phyloP scores from a whole-genome alignment of 768 basidiomycete species.

The Boletellus ananas region DNA sequence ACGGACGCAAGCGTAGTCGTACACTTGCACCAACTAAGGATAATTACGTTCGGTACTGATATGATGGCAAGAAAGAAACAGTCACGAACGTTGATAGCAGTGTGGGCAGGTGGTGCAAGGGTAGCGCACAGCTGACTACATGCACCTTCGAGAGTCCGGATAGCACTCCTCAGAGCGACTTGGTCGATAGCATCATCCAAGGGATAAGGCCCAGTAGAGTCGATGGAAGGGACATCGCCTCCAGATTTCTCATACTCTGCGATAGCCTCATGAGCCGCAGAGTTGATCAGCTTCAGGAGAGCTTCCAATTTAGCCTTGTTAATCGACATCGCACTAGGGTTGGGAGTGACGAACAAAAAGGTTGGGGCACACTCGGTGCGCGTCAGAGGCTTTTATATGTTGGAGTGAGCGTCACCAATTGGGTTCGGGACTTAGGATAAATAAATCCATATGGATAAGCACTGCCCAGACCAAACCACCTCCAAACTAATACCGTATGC shows the following conservation, averaged over 20 bases:
- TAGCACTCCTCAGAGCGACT: slow-evolving; percentile 19
- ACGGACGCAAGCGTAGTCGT: slow-evolving; percentile 28
- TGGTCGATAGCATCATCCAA: slow-evolving; percentile 30
- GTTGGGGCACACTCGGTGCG: not conserved
- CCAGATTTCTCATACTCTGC: slow-evolving; percentile 31
- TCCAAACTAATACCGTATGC: too few relatives aligned
- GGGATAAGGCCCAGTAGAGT: slow-evolving; percentile 32
- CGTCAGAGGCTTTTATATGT: not conserved
- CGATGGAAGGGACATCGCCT: slow-evolving; percentile 31
- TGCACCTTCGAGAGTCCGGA: slow-evolving; percentile 34
- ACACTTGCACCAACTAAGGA: slow-evolving; percentile 25
- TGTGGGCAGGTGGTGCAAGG: slow-evolving; percentile 34
- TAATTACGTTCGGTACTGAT: not conserved
- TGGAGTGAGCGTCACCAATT: too few relatives aligned
- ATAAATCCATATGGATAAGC: too few relatives aligned
- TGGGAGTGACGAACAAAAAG: not conserved
- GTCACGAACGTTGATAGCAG: slow-evolving; percentile 29
- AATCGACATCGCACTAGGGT: slow-evolving; percentile 11
- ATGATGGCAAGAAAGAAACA: not conserved
- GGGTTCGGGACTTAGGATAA: too few relatives aligned
- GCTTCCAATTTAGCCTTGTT: slow-evolving; percentile 24
- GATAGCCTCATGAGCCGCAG: slow-evolving; percentile 31
- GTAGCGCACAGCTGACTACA: slow-evolving; percentile 34
- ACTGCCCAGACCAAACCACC: too few relatives aligned
- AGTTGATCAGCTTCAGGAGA: slow-evolving; percentile 30